Percentiles rank a stretch among this genome's conserved stretches.
phyloP scores from a whole-genome alignment of 2,329 filamentous ascomycete species.

The Xylaria sp. region DNA sequence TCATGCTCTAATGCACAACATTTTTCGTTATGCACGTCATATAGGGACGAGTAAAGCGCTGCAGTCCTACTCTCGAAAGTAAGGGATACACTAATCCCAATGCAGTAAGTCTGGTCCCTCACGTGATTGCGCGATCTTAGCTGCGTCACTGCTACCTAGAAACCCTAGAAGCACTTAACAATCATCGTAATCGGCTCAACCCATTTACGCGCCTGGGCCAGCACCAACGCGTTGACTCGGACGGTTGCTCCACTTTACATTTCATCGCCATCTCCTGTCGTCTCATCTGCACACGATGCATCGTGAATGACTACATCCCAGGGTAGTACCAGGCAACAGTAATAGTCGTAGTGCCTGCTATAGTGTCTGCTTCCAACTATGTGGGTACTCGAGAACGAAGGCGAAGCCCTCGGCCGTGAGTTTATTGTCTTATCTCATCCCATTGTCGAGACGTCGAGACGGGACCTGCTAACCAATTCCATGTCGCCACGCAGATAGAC shows the following conservation, averaged over 20 bases:
- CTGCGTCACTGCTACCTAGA: background rate
- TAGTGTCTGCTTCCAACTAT: slow-evolving; percentile 48
- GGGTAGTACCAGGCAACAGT: background rate
- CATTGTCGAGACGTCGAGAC: too few relatives aligned
- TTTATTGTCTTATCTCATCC: slow-evolving; percentile 24
- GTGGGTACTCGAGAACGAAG: slow-evolving; percentile 67
- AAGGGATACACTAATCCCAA: too few relatives aligned
- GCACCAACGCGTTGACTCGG: slow-evolving; percentile 7
- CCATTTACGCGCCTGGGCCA: slow-evolving; percentile 30
- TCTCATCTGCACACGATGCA: background rate
- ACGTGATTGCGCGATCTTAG: slow-evolving; percentile 29
- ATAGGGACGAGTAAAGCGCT: background rate
- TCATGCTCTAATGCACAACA: background rate
- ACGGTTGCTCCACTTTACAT: slow-evolving; percentile 11
- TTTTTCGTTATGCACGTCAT: background rate
- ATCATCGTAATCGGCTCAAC: background rate
- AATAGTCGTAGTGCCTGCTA: too few relatives aligned
- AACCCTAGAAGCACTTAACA: background rate
- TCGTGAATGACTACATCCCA: slow-evolving; percentile 5
- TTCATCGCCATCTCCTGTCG: background rate
- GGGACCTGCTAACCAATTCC: slow-evolving; percentile 31
- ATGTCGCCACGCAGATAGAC: slow-evolving; percentile 63
- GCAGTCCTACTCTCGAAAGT: too few relatives aligned
- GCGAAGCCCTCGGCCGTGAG: slow-evolving; percentile 59
- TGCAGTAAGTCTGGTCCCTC: too few relatives aligned